Evolutionary conservation across 495 filamentous ascomycete species (phyloP), one percentile per base, ranked within the genome.

Genomic region (Penicillium turbatum): DNA sequence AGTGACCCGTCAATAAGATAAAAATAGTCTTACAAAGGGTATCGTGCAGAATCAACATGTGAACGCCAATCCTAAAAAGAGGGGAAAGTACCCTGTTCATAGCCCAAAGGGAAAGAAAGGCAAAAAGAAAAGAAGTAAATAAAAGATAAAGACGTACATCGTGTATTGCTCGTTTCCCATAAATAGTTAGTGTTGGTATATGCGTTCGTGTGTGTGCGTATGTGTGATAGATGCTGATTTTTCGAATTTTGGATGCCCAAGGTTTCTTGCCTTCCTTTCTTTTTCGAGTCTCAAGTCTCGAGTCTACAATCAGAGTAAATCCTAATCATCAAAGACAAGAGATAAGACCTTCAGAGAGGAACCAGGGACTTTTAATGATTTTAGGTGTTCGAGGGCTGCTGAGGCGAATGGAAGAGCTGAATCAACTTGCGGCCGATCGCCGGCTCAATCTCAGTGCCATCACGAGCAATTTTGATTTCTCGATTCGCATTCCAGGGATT

Each of bases 401-500:
- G 21, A 2, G 47, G 55, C 31, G 49, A 24, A 39, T 92, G 83
- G 64, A 97, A 97, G 59, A 96, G 79, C 45, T 86, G 81, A 37
- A 93, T 72, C 30, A 97, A 72, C 61, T 82, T 82, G 57, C 82
- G 83, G 11, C 92, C 93, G 21, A 96, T 82, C 39, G 69, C 81
- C 40, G 92, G 87, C 67, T 97, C 92, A 16, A 98, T 75, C 70
- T 97, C 93, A 0, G 93, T 98, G 5, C 91, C 93, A 67, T 98
- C 93, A 60, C 93, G 79, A 8, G 93, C 93, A 59, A 98, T 95
- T 66, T 98, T 98, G 41, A 98, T 90, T 61, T 97, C 93, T 40
- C 93, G 77, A 63, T 96, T 96, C 1, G 89, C 86, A 67, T 98
- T 97, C 93, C 92, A 97, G 2, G 87, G 84, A 62, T 98, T 98